Evolutionary conservation across 768 basidiomycete species (phyloP).

Genomic region (Naganishia antarctica): DNA sequence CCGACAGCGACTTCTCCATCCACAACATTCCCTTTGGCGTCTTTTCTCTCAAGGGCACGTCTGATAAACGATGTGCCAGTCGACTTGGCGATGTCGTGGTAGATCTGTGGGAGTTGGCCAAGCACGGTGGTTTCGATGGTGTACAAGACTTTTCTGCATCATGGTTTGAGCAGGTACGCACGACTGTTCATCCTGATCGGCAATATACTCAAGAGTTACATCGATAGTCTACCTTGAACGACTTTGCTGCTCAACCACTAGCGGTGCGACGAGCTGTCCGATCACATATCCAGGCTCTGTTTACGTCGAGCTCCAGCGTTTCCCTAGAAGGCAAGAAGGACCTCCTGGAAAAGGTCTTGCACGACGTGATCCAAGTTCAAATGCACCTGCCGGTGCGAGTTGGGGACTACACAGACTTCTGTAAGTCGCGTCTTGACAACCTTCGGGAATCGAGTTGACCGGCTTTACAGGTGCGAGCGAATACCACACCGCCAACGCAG

Average conservation of each 20-base stretch:
- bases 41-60: not conserved
- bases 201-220: not conserved
- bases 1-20: conserved; percentile 29
- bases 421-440: not conserved
- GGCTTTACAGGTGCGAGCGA: conserved; percentile 16
- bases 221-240: conserved; percentile 21
- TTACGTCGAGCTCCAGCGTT: not conserved
- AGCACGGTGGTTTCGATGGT: not conserved
- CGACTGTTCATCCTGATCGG: too few species aligned
- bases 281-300: conserved; percentile 3
- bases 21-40: conserved; percentile 34
- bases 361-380: conserved; percentile 14
- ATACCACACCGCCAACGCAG: conserved; percentile 28
- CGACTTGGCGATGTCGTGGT: conserved; percentile 29
- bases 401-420: conserved; percentile 33
- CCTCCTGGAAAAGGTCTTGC: conserved; percentile 4
- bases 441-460: not conserved
- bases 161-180: not conserved
- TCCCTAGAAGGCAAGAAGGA: not conserved
- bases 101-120: conserved; percentile 21
- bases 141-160: not conserved
- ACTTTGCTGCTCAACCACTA: conserved; percentile 23
- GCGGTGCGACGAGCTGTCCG: conserved; percentile 19
- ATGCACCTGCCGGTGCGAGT: conserved; percentile 28
- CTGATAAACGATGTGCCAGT: conserved; percentile 18